A percentile compares a stretch with the other conserved stretches of the same genome.
These are phyloP conservation scores for Globisporangium ultimum DNA, from an alignment of 352 stramenopile species.

Conservation along the genomic window DNA sequence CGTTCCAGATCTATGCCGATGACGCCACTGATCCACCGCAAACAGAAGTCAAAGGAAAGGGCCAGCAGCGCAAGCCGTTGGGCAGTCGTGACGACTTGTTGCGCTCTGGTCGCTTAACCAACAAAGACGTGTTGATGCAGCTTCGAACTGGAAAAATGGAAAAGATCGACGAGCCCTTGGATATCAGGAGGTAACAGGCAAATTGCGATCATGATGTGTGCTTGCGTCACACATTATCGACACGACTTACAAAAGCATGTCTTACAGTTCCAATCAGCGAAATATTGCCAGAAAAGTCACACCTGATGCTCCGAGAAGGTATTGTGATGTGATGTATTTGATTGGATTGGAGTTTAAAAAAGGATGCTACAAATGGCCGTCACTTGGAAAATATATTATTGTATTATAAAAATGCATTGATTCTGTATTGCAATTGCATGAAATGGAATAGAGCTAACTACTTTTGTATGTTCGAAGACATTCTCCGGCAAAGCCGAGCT, in stretches of 20 bases:
- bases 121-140: slow-evolving; percentile 78
- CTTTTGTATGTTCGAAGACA: slow-evolving; percentile 9
- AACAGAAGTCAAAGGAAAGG: slow-evolving; percentile 26
- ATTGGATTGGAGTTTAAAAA: background rate
- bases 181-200: slow-evolving; percentile 33
- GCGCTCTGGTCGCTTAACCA: slow-evolving; percentile 49
- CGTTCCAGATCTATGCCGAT: slow-evolving; percentile 51
- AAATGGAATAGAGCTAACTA: slow-evolving; percentile 5
- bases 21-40: slow-evolving; percentile 23
- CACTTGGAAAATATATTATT: slow-evolving; percentile 18
- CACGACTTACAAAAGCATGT: slow-evolving; percentile 24
- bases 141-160: slow-evolving; percentile 18
- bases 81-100: slow-evolving; percentile 68
- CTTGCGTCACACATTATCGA: slow-evolving; percentile 15
- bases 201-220: slow-evolving; percentile 3
- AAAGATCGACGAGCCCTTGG: slow-evolving; percentile 13
- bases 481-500: background rate
- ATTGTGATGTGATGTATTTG: slow-evolving; percentile 21
- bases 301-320: slow-evolving; percentile 32
- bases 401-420: slow-evolving; percentile 10
- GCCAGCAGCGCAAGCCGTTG: slow-evolving; percentile 56
- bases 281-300: slow-evolving; percentile 21
- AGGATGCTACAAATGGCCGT: background rate
- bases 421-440: slow-evolving; percentile 3
- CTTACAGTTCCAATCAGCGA: slow-evolving; percentile 21